These are phyloP conservation scores for Trichopus zeylanicus DNA, from an alignment of 116 monocot species.

Conservation along the genomic window DNA sequence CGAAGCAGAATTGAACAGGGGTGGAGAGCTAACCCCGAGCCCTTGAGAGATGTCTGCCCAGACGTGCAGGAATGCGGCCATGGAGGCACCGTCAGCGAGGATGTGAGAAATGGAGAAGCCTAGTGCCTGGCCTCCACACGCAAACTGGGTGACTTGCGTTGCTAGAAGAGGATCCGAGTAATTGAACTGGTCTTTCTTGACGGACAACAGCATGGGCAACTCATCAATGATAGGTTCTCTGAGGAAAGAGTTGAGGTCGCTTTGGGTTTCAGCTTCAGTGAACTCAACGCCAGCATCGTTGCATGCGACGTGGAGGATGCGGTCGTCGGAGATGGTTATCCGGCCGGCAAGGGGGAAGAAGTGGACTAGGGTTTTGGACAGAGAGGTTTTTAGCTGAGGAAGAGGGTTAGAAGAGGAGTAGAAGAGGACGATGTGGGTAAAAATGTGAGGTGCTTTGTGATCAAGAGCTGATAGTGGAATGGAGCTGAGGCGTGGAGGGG, in stretches of 20 bases:
- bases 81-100: slow-evolving; percentile 26
- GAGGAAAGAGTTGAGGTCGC: slow-evolving; percentile 4
- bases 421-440: slow-evolving; percentile 21
- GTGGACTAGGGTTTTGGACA: slow-evolving; percentile 15
- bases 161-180: slow-evolving; percentile 17
- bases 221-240: slow-evolving; percentile 1
- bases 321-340: slow-evolving; percentile 5
- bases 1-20: slow-evolving; percentile 1
- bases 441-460: slow-evolving; percentile 18
- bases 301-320: slow-evolving; percentile 18
- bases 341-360: slow-evolving; percentile 33
- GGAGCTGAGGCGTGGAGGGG: neutral
- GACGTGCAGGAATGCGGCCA: slow-evolving; percentile 17
- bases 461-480: slow-evolving; percentile 27
- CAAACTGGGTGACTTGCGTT: slow-evolving; percentile 18
- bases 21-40: neutral
- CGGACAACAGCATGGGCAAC: slow-evolving; percentile 13
- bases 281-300: slow-evolving; percentile 17
- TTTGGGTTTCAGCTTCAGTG: slow-evolving; percentile 5
- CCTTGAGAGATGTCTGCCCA: slow-evolving; percentile 12
- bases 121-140: slow-evolving; percentile 11
- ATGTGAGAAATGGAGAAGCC: slow-evolving; percentile 26
- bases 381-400: slow-evolving; percentile 3
- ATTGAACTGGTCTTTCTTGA: slow-evolving; percentile 12
- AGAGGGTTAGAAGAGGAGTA: slow-evolving; percentile 1